Conservation (phyloP, 2,329 filamentous ascomycete genomes). For the Zalaria sp. region DNA sequence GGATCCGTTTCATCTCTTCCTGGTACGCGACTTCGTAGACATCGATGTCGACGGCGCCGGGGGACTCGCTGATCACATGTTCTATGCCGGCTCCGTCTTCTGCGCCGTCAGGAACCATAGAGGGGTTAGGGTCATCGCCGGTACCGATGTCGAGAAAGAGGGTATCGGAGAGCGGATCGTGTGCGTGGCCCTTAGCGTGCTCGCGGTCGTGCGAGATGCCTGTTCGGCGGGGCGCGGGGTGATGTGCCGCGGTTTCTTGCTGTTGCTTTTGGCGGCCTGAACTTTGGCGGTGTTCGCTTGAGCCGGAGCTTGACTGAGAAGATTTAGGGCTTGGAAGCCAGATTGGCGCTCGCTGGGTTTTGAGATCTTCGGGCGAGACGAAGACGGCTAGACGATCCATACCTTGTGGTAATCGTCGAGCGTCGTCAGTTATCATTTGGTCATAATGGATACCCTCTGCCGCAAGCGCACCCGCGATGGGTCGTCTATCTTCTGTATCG, state of each 20-base stretch:
- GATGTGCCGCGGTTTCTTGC: constrained; percentile 3
- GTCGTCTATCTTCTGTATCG: constrained; percentile 35
- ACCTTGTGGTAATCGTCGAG: constrained; percentile 12
- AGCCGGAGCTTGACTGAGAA: not conserved
- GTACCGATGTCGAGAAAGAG: constrained; percentile 66
- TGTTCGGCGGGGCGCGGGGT: not conserved
- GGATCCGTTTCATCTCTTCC: constrained; percentile 64
- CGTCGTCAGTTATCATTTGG: constrained; percentile 20
- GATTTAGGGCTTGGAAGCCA: not conserved
- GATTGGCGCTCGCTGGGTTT: too few relatives aligned
- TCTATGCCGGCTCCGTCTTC: constrained; percentile 15
- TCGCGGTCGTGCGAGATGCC: not conserved
- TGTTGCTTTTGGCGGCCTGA: constrained; percentile 1
- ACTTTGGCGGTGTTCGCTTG: not conserved
- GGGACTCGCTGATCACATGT: constrained; percentile 64
- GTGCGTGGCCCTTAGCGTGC: constrained; percentile 44
- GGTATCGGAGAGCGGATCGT: constrained; percentile 49
- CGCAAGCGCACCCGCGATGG: constrained; percentile 35
- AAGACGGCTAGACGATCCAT: constrained; percentile 6
- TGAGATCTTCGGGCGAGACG: not conserved
- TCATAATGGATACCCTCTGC: constrained; percentile 40
- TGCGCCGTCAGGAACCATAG: constrained; percentile 23
- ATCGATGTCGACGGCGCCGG: constrained; percentile 68
- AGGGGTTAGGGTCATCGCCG: constrained; percentile 22
- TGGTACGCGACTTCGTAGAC: constrained; percentile 84